phyloP scores from a whole-genome alignment of 2,329 filamentous ascomycete species.

The Pseudogymnoascus sp. region DNA sequence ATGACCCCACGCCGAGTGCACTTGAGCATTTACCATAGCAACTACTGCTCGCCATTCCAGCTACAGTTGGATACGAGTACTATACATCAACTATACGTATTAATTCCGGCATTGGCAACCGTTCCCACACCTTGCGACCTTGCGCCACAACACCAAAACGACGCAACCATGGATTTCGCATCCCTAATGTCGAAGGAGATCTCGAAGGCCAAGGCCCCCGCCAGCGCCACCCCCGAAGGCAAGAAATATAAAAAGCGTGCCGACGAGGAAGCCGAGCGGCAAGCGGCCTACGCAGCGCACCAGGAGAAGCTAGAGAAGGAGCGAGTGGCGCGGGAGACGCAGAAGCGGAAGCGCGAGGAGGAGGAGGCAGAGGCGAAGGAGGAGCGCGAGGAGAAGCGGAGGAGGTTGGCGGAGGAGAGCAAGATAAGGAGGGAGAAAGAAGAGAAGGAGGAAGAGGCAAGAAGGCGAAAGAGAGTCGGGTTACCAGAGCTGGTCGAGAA shows the following conservation, averaged over 20 bases:
- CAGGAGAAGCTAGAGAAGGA: conserved; percentile 67
- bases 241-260: conserved; percentile 81
- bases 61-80: neutral
- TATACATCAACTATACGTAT: neutral
- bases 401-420: conserved; percentile 73
- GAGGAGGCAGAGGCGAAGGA: conserved; percentile 65
- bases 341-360: conserved; percentile 85
- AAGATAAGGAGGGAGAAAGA: conserved; percentile 60
- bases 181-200: conserved; percentile 90
- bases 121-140: neutral
- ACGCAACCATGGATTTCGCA: conserved; percentile 78
- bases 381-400: conserved; percentile 72
- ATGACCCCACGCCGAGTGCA: neutral
- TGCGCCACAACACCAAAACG: neutral
- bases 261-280: conserved; percentile 75
- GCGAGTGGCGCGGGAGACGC: conserved; percentile 58
- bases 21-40: conserved; percentile 7
- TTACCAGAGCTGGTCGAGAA: conserved; percentile 62
- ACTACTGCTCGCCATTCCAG: neutral
- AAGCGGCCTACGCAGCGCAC: conserved; percentile 72
- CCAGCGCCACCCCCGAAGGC: conserved; percentile 26
- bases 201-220: conserved; percentile 58
- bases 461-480: conserved; percentile 66
- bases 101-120: neutral
- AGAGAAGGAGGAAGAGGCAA: conserved; percentile 64